Evolutionary conservation across 2,329 filamentous ascomycete species (phyloP).

Genomic region (Rhinocladiella similis): DNA sequence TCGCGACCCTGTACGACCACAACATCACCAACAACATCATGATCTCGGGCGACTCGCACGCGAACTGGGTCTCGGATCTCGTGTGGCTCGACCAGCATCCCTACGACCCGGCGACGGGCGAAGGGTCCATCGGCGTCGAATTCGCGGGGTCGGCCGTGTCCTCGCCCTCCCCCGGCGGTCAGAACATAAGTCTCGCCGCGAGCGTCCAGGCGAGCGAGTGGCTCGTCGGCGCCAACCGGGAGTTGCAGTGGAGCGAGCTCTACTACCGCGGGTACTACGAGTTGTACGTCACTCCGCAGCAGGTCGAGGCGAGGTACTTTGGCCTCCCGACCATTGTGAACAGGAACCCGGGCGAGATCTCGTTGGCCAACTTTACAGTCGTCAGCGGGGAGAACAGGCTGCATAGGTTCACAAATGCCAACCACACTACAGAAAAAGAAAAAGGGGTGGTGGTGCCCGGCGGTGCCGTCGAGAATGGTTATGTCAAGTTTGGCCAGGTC

Average conservation of each 20-base stretch:
- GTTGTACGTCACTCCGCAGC: constrained; percentile 57
- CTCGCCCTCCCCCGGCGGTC: constrained; percentile 59
- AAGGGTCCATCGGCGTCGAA: constrained; percentile 61
- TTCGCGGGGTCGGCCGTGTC: constrained; percentile 68
- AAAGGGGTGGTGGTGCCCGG: constrained; percentile 52
- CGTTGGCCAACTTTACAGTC: constrained; percentile 70
- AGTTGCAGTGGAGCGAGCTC: constrained; percentile 71
- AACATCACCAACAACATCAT: constrained; percentile 73
- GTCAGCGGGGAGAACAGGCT: constrained; percentile 61
- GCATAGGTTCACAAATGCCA: constrained; percentile 39
- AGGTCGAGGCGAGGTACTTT: constrained; percentile 65
- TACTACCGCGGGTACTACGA: constrained; percentile 76
- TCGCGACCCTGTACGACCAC: constrained; percentile 65
- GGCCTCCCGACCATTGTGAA: constrained; percentile 61
- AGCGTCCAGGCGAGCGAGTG: constrained; percentile 51
- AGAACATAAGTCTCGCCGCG: constrained; percentile 55
- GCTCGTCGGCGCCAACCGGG: constrained; percentile 55
- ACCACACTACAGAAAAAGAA: too few species aligned
- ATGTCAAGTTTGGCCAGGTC: constrained; percentile 35
- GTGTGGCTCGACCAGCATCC: constrained; percentile 57
- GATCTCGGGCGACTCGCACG: constrained; percentile 69
- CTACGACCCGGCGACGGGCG: constrained; percentile 56
- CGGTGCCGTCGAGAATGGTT: constrained; percentile 46
- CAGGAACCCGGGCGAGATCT: constrained; percentile 64
- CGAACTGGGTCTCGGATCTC: constrained; percentile 63